These are phyloP conservation scores for Epichloe coenophiala DNA, from an alignment of 2,329 filamentous ascomycete genomes.

Conservation along the genomic window DNA sequence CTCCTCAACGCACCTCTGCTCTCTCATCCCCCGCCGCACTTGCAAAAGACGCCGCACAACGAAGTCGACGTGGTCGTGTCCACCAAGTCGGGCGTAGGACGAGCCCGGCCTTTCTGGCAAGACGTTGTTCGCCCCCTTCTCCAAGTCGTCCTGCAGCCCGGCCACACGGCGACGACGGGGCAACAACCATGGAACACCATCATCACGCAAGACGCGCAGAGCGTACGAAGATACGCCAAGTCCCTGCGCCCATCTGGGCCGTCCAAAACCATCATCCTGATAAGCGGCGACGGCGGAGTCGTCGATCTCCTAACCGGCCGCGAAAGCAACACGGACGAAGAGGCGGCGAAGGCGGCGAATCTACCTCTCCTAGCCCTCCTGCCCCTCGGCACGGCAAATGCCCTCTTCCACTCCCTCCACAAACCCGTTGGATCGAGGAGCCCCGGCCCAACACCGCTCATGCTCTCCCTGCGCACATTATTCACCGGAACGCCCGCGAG, in stretches of 20 bases:
- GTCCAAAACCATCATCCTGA: slow-evolving; percentile 51
- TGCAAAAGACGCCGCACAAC: slow-evolving; percentile 12
- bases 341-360: neutral
- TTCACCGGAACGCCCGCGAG: slow-evolving; percentile 39
- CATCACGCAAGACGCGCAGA: slow-evolving; percentile 48
- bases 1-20: slow-evolving; percentile 20
- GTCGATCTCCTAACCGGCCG: slow-evolving; percentile 64
- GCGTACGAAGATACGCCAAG: slow-evolving; percentile 49
- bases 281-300: slow-evolving; percentile 80
- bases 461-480: slow-evolving; percentile 42
- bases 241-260: slow-evolving; percentile 13
- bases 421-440: slow-evolving; percentile 36
- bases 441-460: slow-evolving; percentile 25
- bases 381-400: slow-evolving; percentile 53
- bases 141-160: slow-evolving; percentile 16
- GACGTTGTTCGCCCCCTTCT: slow-evolving; percentile 43
- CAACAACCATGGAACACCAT: slow-evolving; percentile 25
- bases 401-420: slow-evolving; percentile 48
- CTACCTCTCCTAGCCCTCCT: slow-evolving; percentile 37
- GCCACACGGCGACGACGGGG: neutral
- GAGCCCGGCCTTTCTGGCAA: slow-evolving; percentile 42
- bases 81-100: slow-evolving; percentile 48
- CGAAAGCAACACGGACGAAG: slow-evolving; percentile 6
- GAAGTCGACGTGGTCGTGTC: slow-evolving; percentile 54
- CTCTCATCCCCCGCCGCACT: slow-evolving; percentile 26